phyloP scores from a whole-genome alignment of 164 flowering plant genomes.

The Nymphaea thermarum region DNA sequence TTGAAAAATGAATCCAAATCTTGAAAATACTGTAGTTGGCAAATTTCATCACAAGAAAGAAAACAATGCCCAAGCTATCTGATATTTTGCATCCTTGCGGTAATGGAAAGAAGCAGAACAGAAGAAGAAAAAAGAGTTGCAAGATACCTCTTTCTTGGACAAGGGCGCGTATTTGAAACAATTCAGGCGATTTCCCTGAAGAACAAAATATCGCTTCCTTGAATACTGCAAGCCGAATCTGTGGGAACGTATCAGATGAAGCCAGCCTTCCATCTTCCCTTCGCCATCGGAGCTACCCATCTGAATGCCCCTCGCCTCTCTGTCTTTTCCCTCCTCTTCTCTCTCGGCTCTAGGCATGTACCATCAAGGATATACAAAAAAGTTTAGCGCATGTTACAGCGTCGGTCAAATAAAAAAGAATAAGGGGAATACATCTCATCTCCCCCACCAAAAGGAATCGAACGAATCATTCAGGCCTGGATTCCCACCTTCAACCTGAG shows the following conservation, averaged over 20 bases:
- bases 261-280: constrained; percentile 73
- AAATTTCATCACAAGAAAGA: no score
- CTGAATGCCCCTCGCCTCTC: constrained; percentile 4
- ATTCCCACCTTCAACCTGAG: not conserved
- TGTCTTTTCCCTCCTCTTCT: not conserved
- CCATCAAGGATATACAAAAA: not conserved
- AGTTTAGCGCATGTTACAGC: not conserved
- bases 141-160: constrained; percentile 39
- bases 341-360: not conserved
- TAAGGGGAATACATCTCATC: not conserved
- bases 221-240: constrained; percentile 64
- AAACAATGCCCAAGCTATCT: no score
- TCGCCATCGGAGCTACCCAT: constrained; percentile 30
- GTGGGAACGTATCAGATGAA: constrained; percentile 55
- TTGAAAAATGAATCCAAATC: no score
- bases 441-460: not conserved
- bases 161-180: constrained; percentile 53
- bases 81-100: no score
- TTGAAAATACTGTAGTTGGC: no score
- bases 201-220: constrained; percentile 66
- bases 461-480: not conserved
- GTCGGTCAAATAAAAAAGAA: not conserved
- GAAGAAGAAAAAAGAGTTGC: not conserved
- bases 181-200: constrained; percentile 43
- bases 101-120: no score